phyloP scores from a whole-genome alignment of 148 eudicot genomes.

The Persicaria tinctoria region DNA sequence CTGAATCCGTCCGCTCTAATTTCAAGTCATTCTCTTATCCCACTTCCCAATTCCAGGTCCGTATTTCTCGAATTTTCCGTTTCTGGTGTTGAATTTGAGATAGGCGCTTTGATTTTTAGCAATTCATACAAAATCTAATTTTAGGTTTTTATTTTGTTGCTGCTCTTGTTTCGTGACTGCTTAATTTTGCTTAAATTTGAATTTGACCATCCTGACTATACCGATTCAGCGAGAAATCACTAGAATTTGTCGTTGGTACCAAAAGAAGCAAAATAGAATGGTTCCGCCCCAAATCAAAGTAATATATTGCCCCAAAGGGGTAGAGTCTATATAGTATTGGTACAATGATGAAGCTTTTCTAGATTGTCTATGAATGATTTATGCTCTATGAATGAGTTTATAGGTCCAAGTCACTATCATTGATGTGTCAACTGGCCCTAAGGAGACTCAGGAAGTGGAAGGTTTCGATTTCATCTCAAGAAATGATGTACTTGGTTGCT shows the following conservation, averaged over 20 bases:
- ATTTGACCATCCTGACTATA: background rate
- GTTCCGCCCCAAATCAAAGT: too few relatives aligned
- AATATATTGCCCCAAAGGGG: too few relatives aligned
- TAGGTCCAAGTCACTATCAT: conserved; percentile 75
- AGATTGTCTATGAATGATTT: too few relatives aligned
- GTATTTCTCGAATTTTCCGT: background rate
- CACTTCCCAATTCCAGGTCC: conserved; percentile 40
- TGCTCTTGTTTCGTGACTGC: background rate
- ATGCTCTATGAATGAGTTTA: background rate
- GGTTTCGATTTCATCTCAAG: conserved; percentile 58
- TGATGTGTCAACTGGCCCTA: conserved; percentile 74
- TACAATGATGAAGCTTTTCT: too few relatives aligned
- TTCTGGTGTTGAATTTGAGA: background rate
- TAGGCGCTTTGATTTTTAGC: background rate
- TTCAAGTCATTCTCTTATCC: conserved; percentile 42
- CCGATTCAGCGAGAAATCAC: background rate
- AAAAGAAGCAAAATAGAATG: too few relatives aligned
- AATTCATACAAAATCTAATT: background rate
- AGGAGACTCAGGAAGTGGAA: conserved; percentile 35
- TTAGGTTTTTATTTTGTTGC: background rate
- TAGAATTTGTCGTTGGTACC: background rate
- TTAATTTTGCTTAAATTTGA: background rate
- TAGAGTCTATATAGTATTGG: too few relatives aligned
- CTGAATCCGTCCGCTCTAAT: conserved; percentile 52
- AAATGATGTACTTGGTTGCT: conserved; percentile 60